phyloP scores from a whole-genome alignment of 2,329 filamentous ascomycete species.

The Sporothrix phasma region DNA sequence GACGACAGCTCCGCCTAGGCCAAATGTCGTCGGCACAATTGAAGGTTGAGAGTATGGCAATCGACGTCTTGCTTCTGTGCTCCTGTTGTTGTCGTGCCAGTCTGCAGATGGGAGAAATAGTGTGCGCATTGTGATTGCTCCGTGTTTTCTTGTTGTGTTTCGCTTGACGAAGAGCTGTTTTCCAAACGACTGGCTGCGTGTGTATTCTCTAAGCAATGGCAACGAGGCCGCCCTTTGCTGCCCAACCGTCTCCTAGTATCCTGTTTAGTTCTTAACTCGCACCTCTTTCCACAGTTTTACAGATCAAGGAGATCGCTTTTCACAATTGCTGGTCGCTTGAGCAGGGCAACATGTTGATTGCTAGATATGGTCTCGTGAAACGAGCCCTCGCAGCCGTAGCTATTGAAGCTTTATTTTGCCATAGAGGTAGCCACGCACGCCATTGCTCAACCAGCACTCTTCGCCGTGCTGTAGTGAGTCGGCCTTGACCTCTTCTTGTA shows the following conservation, averaged over 20 bases:
- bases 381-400: background rate
- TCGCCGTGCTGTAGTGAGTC: constrained; percentile 60
- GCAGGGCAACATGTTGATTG: no score
- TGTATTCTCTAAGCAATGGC: background rate
- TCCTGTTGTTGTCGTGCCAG: background rate
- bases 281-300: background rate
- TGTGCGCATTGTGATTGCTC: background rate
- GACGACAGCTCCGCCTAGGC: background rate
- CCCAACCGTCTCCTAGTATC: background rate
- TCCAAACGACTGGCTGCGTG: background rate
- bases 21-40: background rate
- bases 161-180: background rate
- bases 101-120: background rate
- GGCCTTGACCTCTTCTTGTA: constrained; percentile 52
- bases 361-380: background rate
- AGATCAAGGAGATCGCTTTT: background rate
- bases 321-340: no score
- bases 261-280: background rate
- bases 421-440: constrained; percentile 65
- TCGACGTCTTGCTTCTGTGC: background rate
- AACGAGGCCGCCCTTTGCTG: background rate
- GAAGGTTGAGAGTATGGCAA: background rate
- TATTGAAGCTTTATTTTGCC: constrained; percentile 31
- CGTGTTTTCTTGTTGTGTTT: background rate
- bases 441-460: constrained; percentile 81